These are phyloP conservation scores for Terana coerulea DNA, from an alignment of 768 basidiomycete species.

Conservation along the genomic window DNA sequence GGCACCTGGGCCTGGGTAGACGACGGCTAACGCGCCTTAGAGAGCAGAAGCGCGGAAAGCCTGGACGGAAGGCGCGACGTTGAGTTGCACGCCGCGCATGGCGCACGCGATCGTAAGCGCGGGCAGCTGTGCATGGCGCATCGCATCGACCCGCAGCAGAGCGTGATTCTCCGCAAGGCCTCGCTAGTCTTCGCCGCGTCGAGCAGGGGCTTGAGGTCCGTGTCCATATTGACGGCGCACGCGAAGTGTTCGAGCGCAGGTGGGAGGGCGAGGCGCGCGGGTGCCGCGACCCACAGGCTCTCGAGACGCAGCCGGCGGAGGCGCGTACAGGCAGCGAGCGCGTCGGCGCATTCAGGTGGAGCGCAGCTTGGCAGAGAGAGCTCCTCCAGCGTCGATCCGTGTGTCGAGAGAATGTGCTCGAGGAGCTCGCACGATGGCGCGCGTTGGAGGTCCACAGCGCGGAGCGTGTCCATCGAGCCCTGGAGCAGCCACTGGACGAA, in stretches of 20 bases:
- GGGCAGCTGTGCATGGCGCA: constrained; percentile 45
- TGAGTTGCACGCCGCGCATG: constrained; percentile 52
- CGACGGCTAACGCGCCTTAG: too few relatives aligned
- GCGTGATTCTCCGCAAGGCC: constrained; percentile 44
- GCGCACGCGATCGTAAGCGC: constrained; percentile 64
- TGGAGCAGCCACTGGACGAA: constrained; percentile 71
- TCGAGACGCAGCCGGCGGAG: constrained; percentile 58
- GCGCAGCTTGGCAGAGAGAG: constrained; percentile 55
- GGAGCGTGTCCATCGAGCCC: constrained; percentile 47
- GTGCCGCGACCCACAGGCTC: constrained; percentile 41
- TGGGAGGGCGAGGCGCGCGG: constrained; percentile 47
- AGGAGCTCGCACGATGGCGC: constrained; percentile 55
- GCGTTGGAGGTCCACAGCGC: constrained; percentile 53
- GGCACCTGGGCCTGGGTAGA: too few relatives aligned
- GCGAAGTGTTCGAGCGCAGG: constrained; percentile 49
- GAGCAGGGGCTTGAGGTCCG: constrained; percentile 49
- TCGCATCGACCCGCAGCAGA: constrained; percentile 54
- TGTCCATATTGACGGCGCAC: constrained; percentile 57
- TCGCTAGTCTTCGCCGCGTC: constrained; percentile 46
- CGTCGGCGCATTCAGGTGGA: constrained; percentile 42
- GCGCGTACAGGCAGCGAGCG: constrained; percentile 43
- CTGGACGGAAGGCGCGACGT: constrained; percentile 46
- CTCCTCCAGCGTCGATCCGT: constrained; percentile 46
- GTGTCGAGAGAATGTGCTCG: constrained; percentile 48
- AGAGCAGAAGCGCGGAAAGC: constrained; percentile 53